Evolutionary conservation across 1,284 basidiomycete genomes (phyloP).

Genomic region (Fomitopsis pinicola): DNA sequence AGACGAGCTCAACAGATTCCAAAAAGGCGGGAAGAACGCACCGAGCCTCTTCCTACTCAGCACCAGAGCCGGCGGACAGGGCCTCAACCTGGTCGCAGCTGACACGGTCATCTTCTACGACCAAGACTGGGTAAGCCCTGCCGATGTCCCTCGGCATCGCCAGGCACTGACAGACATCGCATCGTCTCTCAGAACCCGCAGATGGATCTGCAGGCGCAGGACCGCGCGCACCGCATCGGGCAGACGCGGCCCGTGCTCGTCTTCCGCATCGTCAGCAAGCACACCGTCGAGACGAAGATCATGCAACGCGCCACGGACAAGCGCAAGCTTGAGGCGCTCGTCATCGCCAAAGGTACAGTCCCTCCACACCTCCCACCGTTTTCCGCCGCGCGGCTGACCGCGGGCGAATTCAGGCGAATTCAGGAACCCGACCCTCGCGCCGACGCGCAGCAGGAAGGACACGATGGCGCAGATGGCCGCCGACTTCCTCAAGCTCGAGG

Average conservation of each 20-base stretch:
- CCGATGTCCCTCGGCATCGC: background rate
- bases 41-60: conserved; percentile 86
- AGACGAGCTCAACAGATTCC: conserved; percentile 84
- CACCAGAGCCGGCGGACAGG: conserved; percentile 89
- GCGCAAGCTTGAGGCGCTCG: conserved; percentile 87
- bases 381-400: background rate
- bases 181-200: conserved; percentile 73
- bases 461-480: conserved; percentile 80
- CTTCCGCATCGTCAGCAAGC: conserved; percentile 82
- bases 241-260: conserved; percentile 87
- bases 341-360: conserved; percentile 82
- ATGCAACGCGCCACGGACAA: conserved; percentile 88
- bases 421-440: conserved; percentile 56
- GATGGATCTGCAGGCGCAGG: conserved; percentile 96
- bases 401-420: conserved; percentile 58
- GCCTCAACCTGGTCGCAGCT: conserved; percentile 90
- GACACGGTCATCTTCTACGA: conserved; percentile 97
- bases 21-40: conserved; percentile 69
- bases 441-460: conserved; percentile 43
- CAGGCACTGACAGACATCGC: conserved; percentile 7
- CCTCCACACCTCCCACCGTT: conserved; percentile 1
- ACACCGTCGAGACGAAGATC: conserved; percentile 91
- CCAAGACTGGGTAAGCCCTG: conserved; percentile 79
- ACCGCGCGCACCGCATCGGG: conserved; percentile 93
- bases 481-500: conserved; percentile 77